Conservation (phyloP, 1,139 yeast species). For the Yamadazyma trypodendri region DNA sequence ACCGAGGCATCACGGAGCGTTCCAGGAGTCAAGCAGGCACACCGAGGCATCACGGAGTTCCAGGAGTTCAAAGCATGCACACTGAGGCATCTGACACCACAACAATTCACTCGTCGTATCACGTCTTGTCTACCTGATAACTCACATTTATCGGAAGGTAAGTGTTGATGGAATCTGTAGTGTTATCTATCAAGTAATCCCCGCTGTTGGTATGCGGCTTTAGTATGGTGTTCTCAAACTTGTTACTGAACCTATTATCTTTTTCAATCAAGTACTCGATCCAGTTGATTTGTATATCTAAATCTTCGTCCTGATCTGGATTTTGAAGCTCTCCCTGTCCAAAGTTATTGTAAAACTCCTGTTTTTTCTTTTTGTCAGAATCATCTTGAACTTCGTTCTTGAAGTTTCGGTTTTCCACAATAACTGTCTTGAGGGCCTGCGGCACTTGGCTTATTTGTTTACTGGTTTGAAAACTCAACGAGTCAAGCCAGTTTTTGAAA, state of each 20-base stretch:
- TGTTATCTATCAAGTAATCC: slow-evolving; percentile 14
- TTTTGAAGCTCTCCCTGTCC: slow-evolving; percentile 23
- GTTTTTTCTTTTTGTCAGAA: slow-evolving; percentile 26
- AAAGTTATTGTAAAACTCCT: slow-evolving; percentile 42
- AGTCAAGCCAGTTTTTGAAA: slow-evolving; percentile 36
- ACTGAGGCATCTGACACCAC: no score
- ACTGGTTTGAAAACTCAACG: slow-evolving; percentile 27
- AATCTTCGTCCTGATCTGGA: slow-evolving; percentile 26
- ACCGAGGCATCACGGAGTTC: no score
- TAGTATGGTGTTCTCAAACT: slow-evolving; percentile 34
- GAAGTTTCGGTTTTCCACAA: slow-evolving; percentile 40
- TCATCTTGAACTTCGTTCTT: slow-evolving; percentile 28
- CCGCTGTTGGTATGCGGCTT: slow-evolving; percentile 6
- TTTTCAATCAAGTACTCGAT: slow-evolving; percentile 43
- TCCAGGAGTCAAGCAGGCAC: no score
- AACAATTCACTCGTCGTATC: no score
- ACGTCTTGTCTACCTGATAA: slow-evolving; percentile 1
- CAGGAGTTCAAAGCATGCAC: no score
- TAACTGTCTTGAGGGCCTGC: slow-evolving; percentile 26
- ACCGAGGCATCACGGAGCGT: no score
- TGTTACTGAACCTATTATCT: slow-evolving; percentile 44
- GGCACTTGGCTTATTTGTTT: slow-evolving; percentile 35
- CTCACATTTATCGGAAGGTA: slow-evolving; percentile 14
- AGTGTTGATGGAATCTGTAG: slow-evolving; percentile 9
- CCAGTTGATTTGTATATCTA: slow-evolving; percentile 37